Conservation (phyloP, 2,329 filamentous ascomycete genomes). For the Pseudocercospora fuligena region DNA sequence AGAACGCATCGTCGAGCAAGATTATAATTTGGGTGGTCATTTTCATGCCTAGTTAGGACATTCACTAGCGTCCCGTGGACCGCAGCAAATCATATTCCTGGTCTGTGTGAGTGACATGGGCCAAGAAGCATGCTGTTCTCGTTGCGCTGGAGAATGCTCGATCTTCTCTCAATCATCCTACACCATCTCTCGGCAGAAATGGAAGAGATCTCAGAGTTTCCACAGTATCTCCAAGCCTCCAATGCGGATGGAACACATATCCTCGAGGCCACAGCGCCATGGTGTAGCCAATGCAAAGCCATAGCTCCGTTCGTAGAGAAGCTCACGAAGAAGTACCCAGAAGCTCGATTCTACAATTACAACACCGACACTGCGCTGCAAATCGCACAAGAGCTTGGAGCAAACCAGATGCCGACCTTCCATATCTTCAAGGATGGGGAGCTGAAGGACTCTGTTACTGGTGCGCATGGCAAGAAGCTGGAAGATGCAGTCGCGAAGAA, state of each 20-base stretch:
- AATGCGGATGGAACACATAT: slow-evolving; percentile 38
- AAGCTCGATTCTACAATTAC: slow-evolving; percentile 39
- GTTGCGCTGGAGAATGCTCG: background rate
- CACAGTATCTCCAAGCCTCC: slow-evolving; percentile 39
- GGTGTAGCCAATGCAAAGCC: slow-evolving; percentile 41
- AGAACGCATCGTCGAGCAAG: background rate
- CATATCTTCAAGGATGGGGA: slow-evolving; percentile 42
- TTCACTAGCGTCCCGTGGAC: background rate
- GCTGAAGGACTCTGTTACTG: slow-evolving; percentile 36
- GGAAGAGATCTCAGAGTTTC: slow-evolving; percentile 38
- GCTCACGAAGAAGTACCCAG: slow-evolving; percentile 39
- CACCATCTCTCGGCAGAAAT: slow-evolving; percentile 22
- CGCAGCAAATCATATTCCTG: background rate
- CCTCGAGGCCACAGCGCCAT: slow-evolving; percentile 38
- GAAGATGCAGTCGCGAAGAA: slow-evolving; percentile 36
- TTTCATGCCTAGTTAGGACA: background rate
- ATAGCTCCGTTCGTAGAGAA: slow-evolving; percentile 41
- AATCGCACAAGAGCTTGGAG: slow-evolving; percentile 40
- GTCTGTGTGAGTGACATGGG: background rate
- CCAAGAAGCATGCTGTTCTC: background rate
- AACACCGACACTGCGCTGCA: slow-evolving; percentile 38
- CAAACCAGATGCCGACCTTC: slow-evolving; percentile 40
- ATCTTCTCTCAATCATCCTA: background rate
- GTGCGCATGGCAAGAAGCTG: slow-evolving; percentile 37
- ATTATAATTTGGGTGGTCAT: background rate